Percentiles rank a stretch among this genome's conserved stretches.
Evolutionary conservation across 345 rosid species (phyloP).

Genomic region (Rhizophora mangle): DNA sequence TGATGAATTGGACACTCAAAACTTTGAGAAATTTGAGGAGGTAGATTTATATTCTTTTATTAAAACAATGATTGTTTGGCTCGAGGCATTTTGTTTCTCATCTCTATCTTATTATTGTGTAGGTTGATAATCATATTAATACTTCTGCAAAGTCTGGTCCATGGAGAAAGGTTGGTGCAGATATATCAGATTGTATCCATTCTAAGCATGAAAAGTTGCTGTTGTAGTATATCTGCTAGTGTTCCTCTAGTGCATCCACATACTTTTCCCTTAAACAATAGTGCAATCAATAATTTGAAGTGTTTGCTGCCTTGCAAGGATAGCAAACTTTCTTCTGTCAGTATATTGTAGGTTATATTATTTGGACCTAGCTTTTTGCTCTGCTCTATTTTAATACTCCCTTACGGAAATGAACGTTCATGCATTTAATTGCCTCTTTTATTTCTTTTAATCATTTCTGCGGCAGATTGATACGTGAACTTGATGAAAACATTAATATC

Average conservation of each 20-base stretch:
- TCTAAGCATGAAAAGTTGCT: background rate
- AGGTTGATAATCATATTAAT: conserved; percentile 28
- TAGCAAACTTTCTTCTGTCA: background rate
- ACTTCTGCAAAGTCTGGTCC: conserved; percentile 33
- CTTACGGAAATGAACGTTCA: background rate
- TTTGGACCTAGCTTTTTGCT: background rate
- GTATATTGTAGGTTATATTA: background rate
- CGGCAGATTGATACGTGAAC: background rate
- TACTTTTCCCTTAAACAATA: background rate
- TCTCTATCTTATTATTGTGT: conserved; percentile 7
- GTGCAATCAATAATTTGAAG: background rate
- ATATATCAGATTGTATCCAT: background rate
- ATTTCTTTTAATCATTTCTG: background rate
- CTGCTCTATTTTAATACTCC: background rate
- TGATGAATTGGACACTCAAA: conserved; percentile 59
- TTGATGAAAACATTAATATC: background rate
- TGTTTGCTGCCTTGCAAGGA: background rate
- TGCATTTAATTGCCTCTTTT: background rate
- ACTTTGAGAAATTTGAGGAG: conserved; percentile 74
- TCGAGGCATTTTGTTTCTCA: background rate
- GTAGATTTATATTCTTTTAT: conserved; percentile 20
- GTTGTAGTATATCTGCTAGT: conserved; percentile 1
- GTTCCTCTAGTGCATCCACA: background rate
- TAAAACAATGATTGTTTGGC: background rate
- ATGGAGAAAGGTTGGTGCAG: conserved; percentile 36